Evolutionary conservation across 768 basidiomycete genomes (phyloP), one percentile per base, ranked within the genome.

Genomic region (Tricholoma saponaceum): DNA sequence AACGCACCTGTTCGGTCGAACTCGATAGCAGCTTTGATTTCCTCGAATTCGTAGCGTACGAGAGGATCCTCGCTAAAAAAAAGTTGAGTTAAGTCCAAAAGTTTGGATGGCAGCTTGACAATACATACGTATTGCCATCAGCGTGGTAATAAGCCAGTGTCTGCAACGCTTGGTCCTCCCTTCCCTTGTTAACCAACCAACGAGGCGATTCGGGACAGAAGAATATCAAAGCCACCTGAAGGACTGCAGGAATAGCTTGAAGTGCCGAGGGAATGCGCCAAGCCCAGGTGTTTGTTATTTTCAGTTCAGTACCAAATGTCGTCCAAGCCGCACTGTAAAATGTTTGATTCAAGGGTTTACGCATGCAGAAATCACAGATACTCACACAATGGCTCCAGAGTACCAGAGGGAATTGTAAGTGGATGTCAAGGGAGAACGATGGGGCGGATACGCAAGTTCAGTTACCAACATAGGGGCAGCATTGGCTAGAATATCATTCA

Each of bases 341-440:
- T 22, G 52, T 44, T 12, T 37, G 49, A 37, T 54, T 25, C 1
- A 47, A 16, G 25, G 22, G 51, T 54, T 5, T 23, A 43, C 44
- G 0, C 8, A 37, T 18, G 5, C 28, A 18, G 14, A 51, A 52
- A 20, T 30, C 32, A 61, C 47, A n/a, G 61, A 55, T 39, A 75
- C 82, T 44, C 61, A 86, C 84, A 92, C 66, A 67, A 92, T 90
- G 55, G 89, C 78, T 57, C 92, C 92, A 14, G 87, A 85, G 69
- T 90, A 91, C 90, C 92, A 93, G 59, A 92, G 84, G 28, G 89
- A 87, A 77, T 92, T 90, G 76, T 89, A 91, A 51, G 84, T 72
- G 2, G 89, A 85, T 13, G 89, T 93, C 58, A 95, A 72, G 32
- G 85, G 84, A 13, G 85, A 87, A 62, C 92, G 90, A 71, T 95